phyloP scores from a whole-genome alignment of 2,329 filamentous ascomycete species.

The Stemphylium vesicarium region DNA sequence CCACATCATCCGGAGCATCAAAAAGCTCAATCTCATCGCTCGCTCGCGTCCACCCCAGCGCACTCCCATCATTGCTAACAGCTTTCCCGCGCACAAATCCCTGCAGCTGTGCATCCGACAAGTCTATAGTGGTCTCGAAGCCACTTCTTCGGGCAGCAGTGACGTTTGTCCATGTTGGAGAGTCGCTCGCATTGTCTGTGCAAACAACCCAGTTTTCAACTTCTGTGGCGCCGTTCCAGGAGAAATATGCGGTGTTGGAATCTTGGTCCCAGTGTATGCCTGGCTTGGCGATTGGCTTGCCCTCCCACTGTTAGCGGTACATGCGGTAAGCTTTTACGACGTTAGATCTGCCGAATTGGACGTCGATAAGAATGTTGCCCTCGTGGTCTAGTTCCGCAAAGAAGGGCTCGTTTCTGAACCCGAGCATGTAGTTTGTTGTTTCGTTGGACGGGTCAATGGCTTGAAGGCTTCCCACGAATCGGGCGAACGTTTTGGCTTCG shows the following conservation, averaged over 20 bases:
- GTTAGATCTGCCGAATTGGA: constrained; percentile 48
- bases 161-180: too few relatives aligned
- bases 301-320: constrained; percentile 36
- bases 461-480: constrained; percentile 52
- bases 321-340: constrained; percentile 48
- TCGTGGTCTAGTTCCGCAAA: constrained; percentile 55
- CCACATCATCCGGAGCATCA: constrained; percentile 19
- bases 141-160: too few relatives aligned
- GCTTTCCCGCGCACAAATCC: constrained; percentile 20
- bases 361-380: constrained; percentile 51
- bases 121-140: too few relatives aligned
- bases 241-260: constrained; percentile 23
- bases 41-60: constrained; percentile 15
- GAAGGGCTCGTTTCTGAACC: constrained; percentile 57
- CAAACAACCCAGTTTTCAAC: constrained; percentile 39
- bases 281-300: constrained; percentile 23
- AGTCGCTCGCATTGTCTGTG: constrained; percentile 6
- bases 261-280: constrained; percentile 21
- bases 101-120: constrained; percentile 13
- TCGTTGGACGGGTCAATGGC: constrained; percentile 33
- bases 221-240: constrained; percentile 38
- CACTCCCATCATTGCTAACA: constrained; percentile 10
- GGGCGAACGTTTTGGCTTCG: constrained; percentile 45
- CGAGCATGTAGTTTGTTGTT: constrained; percentile 55
- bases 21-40: constrained; percentile 12